Evolutionary conservation across 495 filamentous ascomycete genomes (phyloP).

Genomic region (Beverwykella pulmonaria): DNA sequence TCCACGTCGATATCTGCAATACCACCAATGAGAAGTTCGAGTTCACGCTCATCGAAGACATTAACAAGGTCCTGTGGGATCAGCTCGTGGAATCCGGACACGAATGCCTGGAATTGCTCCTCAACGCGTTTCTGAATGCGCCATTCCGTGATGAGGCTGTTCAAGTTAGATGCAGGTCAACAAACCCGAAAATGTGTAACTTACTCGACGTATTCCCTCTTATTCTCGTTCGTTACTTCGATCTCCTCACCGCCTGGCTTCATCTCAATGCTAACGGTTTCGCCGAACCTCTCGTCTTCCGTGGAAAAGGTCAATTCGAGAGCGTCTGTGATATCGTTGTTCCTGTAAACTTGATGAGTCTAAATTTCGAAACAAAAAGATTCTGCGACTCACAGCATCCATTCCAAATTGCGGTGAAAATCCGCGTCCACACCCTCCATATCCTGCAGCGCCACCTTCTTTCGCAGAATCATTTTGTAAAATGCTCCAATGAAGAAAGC

Average conservation of each 20-base stretch:
- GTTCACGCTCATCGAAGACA: slow-evolving; percentile 96
- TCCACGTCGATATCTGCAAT: slow-evolving; percentile 99
- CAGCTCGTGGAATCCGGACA: slow-evolving; percentile 94
- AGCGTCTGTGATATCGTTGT: slow-evolving; percentile 92
- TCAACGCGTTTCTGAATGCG: slow-evolving; percentile 97
- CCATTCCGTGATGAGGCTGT: slow-evolving; percentile 93
- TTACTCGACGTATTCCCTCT: slow-evolving; percentile 64
- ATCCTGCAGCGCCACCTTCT: slow-evolving; percentile 86
- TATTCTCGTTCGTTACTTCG: slow-evolving; percentile 79
- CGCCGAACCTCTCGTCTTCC: slow-evolving; percentile 96
- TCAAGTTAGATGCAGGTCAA: slow-evolving; percentile 21
- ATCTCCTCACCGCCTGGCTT: slow-evolving; percentile 90
- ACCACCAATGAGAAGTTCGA: slow-evolving; percentile 95
- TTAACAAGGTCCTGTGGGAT: slow-evolving; percentile 96
- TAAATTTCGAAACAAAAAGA: neutral
- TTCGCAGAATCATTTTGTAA: slow-evolving; percentile 99
- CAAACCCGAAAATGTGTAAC: slow-evolving; percentile 7
- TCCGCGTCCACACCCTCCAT: slow-evolving; percentile 99
- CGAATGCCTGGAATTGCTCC: slow-evolving; percentile 97
- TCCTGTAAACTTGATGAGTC: slow-evolving; percentile 51
- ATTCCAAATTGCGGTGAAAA: slow-evolving; percentile 91
- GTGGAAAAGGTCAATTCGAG: slow-evolving; percentile 93
- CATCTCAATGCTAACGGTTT: slow-evolving; percentile 86
- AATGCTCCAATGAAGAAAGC: slow-evolving; percentile 99
- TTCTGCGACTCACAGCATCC: slow-evolving; percentile 74